A percentile compares a stretch with the other conserved stretches of the same genome.
Conservation (phyloP, 805 yeast species). For the Myxozyma mucilagina region DNA sequence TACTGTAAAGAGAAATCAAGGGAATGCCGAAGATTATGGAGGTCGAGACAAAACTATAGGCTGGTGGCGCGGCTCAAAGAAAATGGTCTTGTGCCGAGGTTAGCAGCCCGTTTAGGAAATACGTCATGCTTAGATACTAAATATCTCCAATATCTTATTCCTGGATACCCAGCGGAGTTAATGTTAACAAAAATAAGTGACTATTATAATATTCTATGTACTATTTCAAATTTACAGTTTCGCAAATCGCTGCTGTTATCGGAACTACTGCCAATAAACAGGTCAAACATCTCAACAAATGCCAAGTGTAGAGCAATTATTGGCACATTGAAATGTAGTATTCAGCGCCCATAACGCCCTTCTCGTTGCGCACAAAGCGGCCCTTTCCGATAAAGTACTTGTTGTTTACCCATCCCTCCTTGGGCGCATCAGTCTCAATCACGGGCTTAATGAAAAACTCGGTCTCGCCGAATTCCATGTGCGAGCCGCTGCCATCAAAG, state of each 20-base stretch:
- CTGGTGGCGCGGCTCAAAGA: conserved; percentile 6
- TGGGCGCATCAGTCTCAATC: conserved; percentile 46
- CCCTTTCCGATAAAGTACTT: conserved; percentile 61
- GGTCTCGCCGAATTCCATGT: conserved; percentile 30
- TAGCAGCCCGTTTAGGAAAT: too few relatives aligned
- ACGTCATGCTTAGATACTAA: too few relatives aligned
- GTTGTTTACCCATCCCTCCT: conserved; percentile 50
- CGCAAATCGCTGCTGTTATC: background rate
- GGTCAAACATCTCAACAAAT: background rate
- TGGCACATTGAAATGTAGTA: conserved; percentile 49
- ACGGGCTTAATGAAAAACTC: conserved; percentile 47
- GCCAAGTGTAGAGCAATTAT: background rate
- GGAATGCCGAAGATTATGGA: background rate
- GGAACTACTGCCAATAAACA: background rate
- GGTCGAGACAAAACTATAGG: background rate
- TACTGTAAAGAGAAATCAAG: background rate
- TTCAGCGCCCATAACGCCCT: conserved; percentile 54
- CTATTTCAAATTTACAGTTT: too few relatives aligned
- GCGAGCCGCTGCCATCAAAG: conserved; percentile 23
- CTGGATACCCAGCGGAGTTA: too few relatives aligned
- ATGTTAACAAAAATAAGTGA: too few relatives aligned
- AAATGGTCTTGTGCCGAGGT: conserved; percentile 2
- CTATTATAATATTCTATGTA: too few relatives aligned
- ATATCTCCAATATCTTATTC: too few relatives aligned
- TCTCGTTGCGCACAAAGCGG: conserved; percentile 52